Percentiles rank a stretch among this genome's conserved stretches.
These are phyloP conservation scores for Buddleja alternifolia DNA, from an alignment of 257 asterid species.

Conservation along the genomic window DNA sequence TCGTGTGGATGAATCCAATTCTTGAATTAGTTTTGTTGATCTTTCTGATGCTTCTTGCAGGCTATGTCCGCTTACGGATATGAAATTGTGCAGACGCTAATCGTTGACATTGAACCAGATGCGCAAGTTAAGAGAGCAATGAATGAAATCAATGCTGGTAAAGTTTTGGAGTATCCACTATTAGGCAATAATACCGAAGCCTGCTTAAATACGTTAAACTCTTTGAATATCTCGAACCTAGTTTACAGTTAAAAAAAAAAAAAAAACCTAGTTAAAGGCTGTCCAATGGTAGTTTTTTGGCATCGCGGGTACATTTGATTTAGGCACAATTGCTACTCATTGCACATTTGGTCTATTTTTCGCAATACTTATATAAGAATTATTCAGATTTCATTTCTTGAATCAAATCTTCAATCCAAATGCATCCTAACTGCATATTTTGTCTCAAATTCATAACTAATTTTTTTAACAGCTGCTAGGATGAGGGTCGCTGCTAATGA, in stretches of 20 bases:
- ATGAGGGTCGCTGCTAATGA: constrained; percentile 85
- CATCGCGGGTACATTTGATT: too few relatives aligned
- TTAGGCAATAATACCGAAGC: constrained; percentile 10
- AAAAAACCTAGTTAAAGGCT: too few relatives aligned
- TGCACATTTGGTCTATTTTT: too few relatives aligned
- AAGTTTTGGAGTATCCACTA: not conserved
- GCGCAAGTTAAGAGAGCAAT: constrained; percentile 87
- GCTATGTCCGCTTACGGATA: constrained; percentile 92
- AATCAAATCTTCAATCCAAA: too few relatives aligned
- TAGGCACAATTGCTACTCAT: too few relatives aligned
- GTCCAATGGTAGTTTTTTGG: too few relatives aligned
- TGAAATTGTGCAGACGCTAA: constrained; percentile 86
- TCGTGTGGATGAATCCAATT: not conserved
- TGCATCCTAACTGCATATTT: too few relatives aligned
- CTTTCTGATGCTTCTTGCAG: constrained; percentile 38
- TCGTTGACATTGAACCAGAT: constrained; percentile 89
- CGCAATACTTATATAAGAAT: too few relatives aligned
- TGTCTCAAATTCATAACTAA: constrained; percentile 17
- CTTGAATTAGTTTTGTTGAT: not conserved
- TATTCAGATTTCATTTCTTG: too few relatives aligned
- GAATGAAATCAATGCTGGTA: constrained; percentile 92
- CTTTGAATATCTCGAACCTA: not conserved
- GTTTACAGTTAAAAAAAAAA: too few relatives aligned
- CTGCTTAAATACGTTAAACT: not conserved
- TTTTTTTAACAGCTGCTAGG: constrained; percentile 66